phyloP scores from a whole-genome alignment of 306 rosid species.

The Arachis stenosperma region DNA sequence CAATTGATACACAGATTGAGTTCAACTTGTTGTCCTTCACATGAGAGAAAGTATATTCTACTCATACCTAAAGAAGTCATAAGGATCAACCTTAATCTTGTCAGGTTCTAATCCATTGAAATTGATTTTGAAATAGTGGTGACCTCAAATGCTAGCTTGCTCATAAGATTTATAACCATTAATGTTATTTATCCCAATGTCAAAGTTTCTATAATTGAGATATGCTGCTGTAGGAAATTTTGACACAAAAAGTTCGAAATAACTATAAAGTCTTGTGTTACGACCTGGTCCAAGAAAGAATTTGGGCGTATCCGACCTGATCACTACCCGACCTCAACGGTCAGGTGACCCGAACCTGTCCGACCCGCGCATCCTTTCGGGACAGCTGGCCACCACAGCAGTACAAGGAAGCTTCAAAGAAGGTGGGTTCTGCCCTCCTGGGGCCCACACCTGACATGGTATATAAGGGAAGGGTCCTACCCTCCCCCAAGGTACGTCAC shows the following conservation, averaged over 20 bases:
- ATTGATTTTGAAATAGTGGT: conserved; percentile 39
- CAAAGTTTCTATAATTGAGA: conserved; percentile 40
- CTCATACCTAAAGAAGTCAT: conserved; percentile 41
- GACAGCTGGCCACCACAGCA: too few species aligned
- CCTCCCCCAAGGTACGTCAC: too few species aligned
- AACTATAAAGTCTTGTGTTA: background rate
- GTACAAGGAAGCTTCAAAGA: too few species aligned
- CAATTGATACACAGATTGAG: background rate
- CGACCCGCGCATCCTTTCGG: too few species aligned
- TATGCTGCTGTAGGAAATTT: conserved; percentile 44
- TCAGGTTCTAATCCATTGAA: conserved; percentile 32
- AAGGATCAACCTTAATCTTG: conserved; percentile 43
- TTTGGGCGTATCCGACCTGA: too few species aligned
- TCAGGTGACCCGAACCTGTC: too few species aligned
- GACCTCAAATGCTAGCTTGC: conserved; percentile 46
- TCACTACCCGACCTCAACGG: too few species aligned
- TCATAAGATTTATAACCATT: conserved; percentile 35
- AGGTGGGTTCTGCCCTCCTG: too few species aligned
- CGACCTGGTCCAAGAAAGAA: too few species aligned
- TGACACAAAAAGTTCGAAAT: conserved; percentile 38
- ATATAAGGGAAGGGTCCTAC: too few species aligned
- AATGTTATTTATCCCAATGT: conserved; percentile 36
- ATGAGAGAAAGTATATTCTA: conserved; percentile 38
- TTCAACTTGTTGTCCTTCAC: conserved; percentile 23
- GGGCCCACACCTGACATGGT: too few species aligned